A percentile compares a stretch with the other conserved stretches of the same genome.
Evolutionary conservation across 805 yeast genomes (phyloP).

Genomic region (Yarrowia osloensis): DNA sequence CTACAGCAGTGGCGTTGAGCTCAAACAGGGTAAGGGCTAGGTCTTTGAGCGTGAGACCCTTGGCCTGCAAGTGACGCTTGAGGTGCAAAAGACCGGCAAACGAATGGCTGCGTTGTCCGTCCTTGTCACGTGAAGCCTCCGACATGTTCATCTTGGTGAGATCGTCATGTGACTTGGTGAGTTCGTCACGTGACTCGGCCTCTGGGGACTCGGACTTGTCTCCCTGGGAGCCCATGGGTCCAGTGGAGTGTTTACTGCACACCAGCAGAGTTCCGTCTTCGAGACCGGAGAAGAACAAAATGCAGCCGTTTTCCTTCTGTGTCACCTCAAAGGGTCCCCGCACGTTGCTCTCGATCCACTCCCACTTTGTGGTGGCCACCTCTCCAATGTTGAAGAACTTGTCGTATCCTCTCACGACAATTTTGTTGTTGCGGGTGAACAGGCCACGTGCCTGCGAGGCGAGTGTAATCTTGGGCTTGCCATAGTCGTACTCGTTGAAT

Average conservation of each 20-base stretch:
- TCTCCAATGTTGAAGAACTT: slow-evolving; percentile 89
- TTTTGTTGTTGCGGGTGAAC: slow-evolving; percentile 51
- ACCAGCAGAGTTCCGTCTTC: slow-evolving; percentile 76
- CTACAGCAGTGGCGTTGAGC: slow-evolving; percentile 75
- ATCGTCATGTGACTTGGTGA: not conserved
- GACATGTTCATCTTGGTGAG: not conserved
- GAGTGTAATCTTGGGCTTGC: slow-evolving; percentile 52
- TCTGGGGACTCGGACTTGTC: slow-evolving; percentile 32
- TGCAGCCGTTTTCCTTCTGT: slow-evolving; percentile 91
- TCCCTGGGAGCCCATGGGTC: slow-evolving; percentile 52
- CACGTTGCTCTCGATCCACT: slow-evolving; percentile 50
- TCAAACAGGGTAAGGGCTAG: slow-evolving; percentile 59
- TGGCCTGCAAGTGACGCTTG: slow-evolving; percentile 51
- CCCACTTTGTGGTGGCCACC: slow-evolving; percentile 53
- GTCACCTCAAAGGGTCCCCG: slow-evolving; percentile 80
- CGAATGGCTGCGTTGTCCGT: slow-evolving; percentile 63
- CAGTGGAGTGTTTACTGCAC: slow-evolving; percentile 90
- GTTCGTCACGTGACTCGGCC: slow-evolving; percentile 31
- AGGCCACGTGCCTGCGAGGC: slow-evolving; percentile 85
- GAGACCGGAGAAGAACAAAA: slow-evolving; percentile 77
- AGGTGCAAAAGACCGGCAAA: slow-evolving; percentile 65
- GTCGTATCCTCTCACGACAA: slow-evolving; percentile 86
- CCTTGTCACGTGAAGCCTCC: not conserved
- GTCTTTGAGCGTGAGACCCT: slow-evolving; percentile 48
- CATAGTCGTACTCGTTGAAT: slow-evolving; percentile 88